Evolutionary conservation across 768 basidiomycete species (phyloP), one percentile per base, ranked within the genome.

Genomic region (Cystofilobasidium capitatum): DNA sequence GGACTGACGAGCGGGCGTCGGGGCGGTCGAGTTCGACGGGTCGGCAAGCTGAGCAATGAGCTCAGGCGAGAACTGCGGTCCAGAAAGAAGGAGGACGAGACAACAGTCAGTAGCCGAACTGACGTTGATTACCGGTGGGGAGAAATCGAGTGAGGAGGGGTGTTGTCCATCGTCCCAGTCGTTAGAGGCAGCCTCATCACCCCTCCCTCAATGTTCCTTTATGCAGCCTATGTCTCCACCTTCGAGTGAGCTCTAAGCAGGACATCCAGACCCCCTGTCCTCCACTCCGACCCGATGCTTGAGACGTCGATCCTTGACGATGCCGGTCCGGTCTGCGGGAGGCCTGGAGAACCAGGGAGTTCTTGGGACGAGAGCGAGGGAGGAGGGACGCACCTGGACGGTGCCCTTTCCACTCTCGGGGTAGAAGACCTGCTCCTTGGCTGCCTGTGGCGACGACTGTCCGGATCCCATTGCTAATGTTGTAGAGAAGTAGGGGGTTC

Each of bases 1-100:
- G 6, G 66, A 68, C 42, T 68, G 66, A 12, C 66, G 66, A 24
- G 60, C 61, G 35, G 51, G 33, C 39, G 66, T 55, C 22, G 51
- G 71, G 40, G 58, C 71, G 54, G 35, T 69, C 58, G 60, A 59
- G 29, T 58, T 58, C 17, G 64, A 47, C 4, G 77, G 73, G n/a
- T 71, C 71, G 14, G 75, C 73, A 8, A 78, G 74, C 54, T 77
- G 74, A 51, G 72, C 70, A 36, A 77, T 72, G 22, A 78, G 69
- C 16, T 76, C 73, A 0, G 76, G 76, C 0, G 77, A 74, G 73
- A 78, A 77, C 76, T 77, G 72, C 14, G 33, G 7, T 6, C 7
- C 3, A n/a, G 3, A 10, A 26, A 9, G 51, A n/a, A 17, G 45
- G 29, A 33, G 22, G 26, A 49, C 65, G 33, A 35, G 40, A n/a